Evolutionary conservation across 1,284 basidiomycete genomes (phyloP), one percentile per base, ranked within the genome.

Genomic region (Cryptococcus sp.): DNA sequence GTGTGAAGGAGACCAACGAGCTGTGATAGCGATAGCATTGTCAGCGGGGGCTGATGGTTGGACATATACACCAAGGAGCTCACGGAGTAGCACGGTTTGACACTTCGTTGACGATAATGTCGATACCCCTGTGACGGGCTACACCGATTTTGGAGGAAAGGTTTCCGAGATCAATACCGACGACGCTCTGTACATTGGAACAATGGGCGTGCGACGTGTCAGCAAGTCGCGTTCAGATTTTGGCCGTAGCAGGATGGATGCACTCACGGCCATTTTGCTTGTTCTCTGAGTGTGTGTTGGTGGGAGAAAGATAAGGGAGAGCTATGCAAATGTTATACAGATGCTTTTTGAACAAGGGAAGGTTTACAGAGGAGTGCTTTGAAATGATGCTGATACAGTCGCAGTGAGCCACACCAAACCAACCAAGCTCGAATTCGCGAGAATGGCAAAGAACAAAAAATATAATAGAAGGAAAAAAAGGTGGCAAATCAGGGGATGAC

Each of bases 41-140:
- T 47, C 45, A 15, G 19, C 43, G 8, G 43, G 7, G 30, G 10
- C 13, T 35, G 30, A 10, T 35, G 13, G 13, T 8, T 35, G 40
- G 19, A 13, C 13, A 19, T 4, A 23, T 3, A 19, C n/a, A 46
- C 25, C 2, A 42, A 52, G 42, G 22, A 35, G 79, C 90, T 72
- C 65, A 94, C 91, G 93, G 93, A 46, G 93, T 96, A 39, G 86
- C 84, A 64, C 93, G 88, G 83, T 95, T 96, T 17, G 92, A 95
- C 61, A 94, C 92, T 79, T 96, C 93, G 80, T 97, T 97, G 66
- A 86, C 83, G 81, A 95, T 92, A 78, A 95, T 92, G 84, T 95
- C 92, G 81, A 95, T 93, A 73, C 92, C 92, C 72, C 90, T 85
- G 80, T 91, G 88, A 79, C 92, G 85, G 30, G 92, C 92, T 66